Percentiles rank a stretch among this genome's conserved stretches.
Evolutionary conservation across 2,329 filamentous ascomycete genomes (phyloP).

Genomic region (Trichoderma endophyticum): DNA sequence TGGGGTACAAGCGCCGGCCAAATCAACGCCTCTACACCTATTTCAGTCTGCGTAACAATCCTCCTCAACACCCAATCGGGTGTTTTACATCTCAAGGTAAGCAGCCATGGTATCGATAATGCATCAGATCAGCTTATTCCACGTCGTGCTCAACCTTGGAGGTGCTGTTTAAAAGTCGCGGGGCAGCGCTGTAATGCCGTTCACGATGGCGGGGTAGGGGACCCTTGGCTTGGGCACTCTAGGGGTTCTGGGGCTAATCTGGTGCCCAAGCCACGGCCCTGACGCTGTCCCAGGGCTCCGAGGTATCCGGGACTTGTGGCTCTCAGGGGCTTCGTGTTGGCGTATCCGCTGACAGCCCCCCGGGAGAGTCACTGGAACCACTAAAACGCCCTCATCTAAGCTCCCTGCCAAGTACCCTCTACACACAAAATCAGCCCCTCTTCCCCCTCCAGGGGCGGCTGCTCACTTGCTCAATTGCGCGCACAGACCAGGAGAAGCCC

Average conservation of each 20-base stretch:
- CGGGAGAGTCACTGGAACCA: not conserved
- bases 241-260: not conserved
- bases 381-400: not conserved
- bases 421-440: not conserved
- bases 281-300: not conserved
- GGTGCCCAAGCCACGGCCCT: not conserved
- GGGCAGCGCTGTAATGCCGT: conserved; percentile 2
- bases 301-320: not conserved
- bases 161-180: not conserved
- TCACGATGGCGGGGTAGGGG: conserved; percentile 22
- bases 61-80: not conserved
- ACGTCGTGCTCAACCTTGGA: not conserved
- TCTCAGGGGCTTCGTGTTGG: conserved; percentile 6
- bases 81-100: not conserved
- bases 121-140: not conserved
- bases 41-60: not conserved
- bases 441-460: not conserved
- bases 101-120: not conserved
- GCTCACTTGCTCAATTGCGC: not conserved
- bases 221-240: conserved; percentile 28
- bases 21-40: not conserved
- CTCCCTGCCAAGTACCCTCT: conserved; percentile 3
- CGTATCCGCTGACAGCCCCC: not conserved
- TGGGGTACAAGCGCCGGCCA: not conserved
- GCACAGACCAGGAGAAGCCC: not conserved